Evolutionary conservation across 768 basidiomycete species (phyloP).

Genomic region (Termitomyces sp.): DNA sequence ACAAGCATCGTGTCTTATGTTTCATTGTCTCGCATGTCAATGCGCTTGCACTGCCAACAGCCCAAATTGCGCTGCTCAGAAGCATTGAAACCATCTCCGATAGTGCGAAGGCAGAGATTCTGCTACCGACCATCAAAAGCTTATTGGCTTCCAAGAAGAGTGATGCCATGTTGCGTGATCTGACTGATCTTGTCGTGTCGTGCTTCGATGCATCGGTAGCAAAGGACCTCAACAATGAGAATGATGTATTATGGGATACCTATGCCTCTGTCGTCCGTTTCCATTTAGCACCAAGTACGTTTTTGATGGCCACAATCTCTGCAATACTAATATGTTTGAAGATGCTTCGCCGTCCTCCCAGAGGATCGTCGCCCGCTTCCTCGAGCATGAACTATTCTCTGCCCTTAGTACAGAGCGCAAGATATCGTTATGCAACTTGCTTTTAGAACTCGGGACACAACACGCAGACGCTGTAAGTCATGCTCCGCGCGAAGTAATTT

Average conservation of each 20-base stretch:
- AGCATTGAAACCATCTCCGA: constrained; percentile 42
- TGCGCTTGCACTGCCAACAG: constrained; percentile 41
- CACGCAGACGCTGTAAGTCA: constrained; percentile 43
- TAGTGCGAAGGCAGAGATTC: constrained; percentile 39
- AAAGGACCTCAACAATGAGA: constrained; percentile 37
- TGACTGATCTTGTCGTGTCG: constrained; percentile 37
- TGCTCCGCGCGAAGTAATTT: not conserved
- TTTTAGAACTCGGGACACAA: constrained; percentile 50
- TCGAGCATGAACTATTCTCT: constrained; percentile 54
- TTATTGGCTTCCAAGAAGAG: constrained; percentile 20
- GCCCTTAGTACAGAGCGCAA: constrained; percentile 48
- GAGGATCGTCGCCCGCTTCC: constrained; percentile 32
- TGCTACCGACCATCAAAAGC: constrained; percentile 52
- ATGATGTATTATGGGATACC: constrained; percentile 43
- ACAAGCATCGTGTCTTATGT: constrained; percentile 67
- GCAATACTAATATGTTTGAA: constrained; percentile 17
- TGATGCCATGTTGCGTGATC: constrained; percentile 24
- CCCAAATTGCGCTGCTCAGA: constrained; percentile 51
- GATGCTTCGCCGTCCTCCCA: constrained; percentile 35
- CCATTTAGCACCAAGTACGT: constrained; percentile 44
- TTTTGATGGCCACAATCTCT: not conserved
- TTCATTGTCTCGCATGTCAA: constrained; percentile 78
- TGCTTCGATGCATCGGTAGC: constrained; percentile 47
- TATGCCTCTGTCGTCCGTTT: constrained; percentile 39
- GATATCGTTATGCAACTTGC: constrained; percentile 44